Evolutionary conservation across 2,329 filamentous ascomycete genomes (phyloP).

Genomic region (Arthrobotrys megalospora): DNA sequence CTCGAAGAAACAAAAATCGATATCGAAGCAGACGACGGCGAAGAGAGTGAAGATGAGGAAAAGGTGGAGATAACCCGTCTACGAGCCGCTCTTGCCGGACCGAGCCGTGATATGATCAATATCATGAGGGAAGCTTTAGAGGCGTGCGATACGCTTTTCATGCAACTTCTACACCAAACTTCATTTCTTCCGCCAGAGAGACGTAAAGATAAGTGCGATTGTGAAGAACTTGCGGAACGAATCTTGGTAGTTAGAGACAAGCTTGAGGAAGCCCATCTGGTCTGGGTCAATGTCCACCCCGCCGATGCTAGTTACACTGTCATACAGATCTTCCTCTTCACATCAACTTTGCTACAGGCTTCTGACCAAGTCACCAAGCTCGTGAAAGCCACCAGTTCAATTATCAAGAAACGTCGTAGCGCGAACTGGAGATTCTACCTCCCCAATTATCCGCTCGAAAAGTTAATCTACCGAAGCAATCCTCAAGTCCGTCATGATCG

Average conservation of each 20-base stretch:
- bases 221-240: slow-evolving; percentile 21
- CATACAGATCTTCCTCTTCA: slow-evolving; percentile 59
- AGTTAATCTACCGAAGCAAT: slow-evolving; percentile 73
- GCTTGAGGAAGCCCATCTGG: slow-evolving; percentile 48
- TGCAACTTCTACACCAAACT: slow-evolving; percentile 68
- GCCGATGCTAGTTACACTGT: slow-evolving; percentile 46
- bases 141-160: slow-evolving; percentile 72
- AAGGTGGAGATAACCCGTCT: slow-evolving; percentile 61
- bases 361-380: slow-evolving; percentile 49
- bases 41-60: slow-evolving; percentile 61
- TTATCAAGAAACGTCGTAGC: slow-evolving; percentile 69
- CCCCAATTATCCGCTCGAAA: slow-evolving; percentile 73
- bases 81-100: slow-evolving; percentile 68
- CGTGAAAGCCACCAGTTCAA: slow-evolving; percentile 69
- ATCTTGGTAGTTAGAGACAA: slow-evolving; percentile 20
- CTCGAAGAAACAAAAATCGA: slow-evolving; percentile 47
- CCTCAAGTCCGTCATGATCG: slow-evolving; percentile 74
- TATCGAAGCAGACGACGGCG: slow-evolving; percentile 36
- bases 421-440: slow-evolving; percentile 69
- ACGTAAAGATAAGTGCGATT: slow-evolving; percentile 18
- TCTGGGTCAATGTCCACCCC: slow-evolving; percentile 49
- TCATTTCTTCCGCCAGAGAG: slow-evolving; percentile 43
- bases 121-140: slow-evolving; percentile 70
- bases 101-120: slow-evolving; percentile 70
- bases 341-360: slow-evolving; percentile 49